A percentile compares a stretch with the other conserved stretches of the same genome.
Conservation (phyloP, 805 yeast genomes). For the Yarrowia sp. region DNA sequence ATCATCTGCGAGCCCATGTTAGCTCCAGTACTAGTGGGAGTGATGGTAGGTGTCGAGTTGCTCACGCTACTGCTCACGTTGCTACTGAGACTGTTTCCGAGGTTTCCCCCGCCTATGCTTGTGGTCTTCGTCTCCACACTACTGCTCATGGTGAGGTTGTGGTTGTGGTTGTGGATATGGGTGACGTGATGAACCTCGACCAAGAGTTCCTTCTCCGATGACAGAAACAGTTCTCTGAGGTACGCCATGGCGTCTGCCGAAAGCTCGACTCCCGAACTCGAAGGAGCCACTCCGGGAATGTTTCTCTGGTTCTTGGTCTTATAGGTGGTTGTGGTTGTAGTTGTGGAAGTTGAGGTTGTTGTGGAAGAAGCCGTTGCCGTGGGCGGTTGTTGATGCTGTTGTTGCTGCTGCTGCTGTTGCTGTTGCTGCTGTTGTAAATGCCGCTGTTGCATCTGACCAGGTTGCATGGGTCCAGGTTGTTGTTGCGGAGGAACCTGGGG, state of each 20-base stretch:
- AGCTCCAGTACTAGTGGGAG: slow-evolving; percentile 49
- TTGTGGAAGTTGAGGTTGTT: slow-evolving; percentile 31
- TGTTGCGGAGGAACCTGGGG: slow-evolving; percentile 19
- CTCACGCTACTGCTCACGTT: slow-evolving; percentile 21
- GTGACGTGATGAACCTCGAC: slow-evolving; percentile 39
- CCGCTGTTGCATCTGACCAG: slow-evolving; percentile 25
- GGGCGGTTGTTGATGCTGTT: slow-evolving; percentile 10
- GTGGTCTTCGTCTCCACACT: slow-evolving; percentile 2
- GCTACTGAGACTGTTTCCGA: neutral
- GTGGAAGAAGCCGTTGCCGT: slow-evolving; percentile 31
- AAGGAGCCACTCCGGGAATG: slow-evolving; percentile 30
- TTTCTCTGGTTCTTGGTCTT: slow-evolving; percentile 19
- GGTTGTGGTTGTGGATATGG: slow-evolving; percentile 50
- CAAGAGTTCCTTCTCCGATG: slow-evolving; percentile 23
- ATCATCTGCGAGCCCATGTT: slow-evolving; percentile 30
- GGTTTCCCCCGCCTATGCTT: slow-evolving; percentile 3
- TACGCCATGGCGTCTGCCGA: slow-evolving; percentile 31
- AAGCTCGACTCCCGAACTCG: slow-evolving; percentile 8
- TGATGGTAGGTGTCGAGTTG: slow-evolving; percentile 19
- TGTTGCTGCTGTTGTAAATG: slow-evolving; percentile 28
- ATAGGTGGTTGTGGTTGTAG: slow-evolving; percentile 26
- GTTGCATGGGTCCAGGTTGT: slow-evolving; percentile 31
- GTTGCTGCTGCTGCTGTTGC: slow-evolving; percentile 10
- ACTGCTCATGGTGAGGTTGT: slow-evolving; percentile 17
- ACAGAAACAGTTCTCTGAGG: slow-evolving; percentile 23